Evolutionary conservation across 1,284 basidiomycete genomes (phyloP).

Genomic region (Takashimella koratensis): DNA sequence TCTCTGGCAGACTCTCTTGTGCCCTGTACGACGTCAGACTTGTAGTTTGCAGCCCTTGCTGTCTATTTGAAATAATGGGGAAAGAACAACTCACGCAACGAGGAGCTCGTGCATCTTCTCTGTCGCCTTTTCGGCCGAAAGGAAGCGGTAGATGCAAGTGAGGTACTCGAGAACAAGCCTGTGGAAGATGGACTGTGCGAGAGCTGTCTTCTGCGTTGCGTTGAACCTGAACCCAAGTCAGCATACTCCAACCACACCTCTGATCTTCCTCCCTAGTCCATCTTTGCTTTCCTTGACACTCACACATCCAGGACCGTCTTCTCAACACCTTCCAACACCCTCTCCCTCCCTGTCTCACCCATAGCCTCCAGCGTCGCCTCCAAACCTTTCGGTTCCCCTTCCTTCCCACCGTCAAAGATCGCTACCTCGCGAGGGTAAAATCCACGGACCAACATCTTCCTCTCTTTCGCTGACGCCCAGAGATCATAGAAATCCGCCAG

Average conservation of each 20-base stretch:
- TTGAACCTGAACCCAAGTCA: conserved; percentile 60
- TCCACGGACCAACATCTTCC: conserved; percentile 69
- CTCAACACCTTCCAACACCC: conserved; percentile 65
- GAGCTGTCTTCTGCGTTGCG: conserved; percentile 79
- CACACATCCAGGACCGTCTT: conserved; percentile 73
- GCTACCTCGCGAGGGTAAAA: conserved; percentile 83
- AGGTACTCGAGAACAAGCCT: conserved; percentile 56
- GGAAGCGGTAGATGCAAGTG: conserved; percentile 44
- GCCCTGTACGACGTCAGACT: conserved; percentile 52
- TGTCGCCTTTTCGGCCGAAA: conserved; percentile 38
- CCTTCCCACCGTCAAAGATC: conserved; percentile 67
- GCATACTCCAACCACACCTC: not conserved
- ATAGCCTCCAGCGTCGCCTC: conserved; percentile 62
- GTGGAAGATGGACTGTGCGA: conserved; percentile 80
- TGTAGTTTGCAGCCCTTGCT: not conserved
- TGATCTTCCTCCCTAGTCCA: no score
- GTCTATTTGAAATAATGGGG: no score
- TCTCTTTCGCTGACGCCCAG: conserved; percentile 75
- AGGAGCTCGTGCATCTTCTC: conserved; percentile 49
- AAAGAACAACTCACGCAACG: conserved; percentile 26
- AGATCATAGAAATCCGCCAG: conserved; percentile 83
- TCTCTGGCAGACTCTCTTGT: conserved; percentile 77
- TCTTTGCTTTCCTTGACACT: no score
- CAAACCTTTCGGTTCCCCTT: conserved; percentile 53
- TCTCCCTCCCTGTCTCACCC: conserved; percentile 60